Percentiles rank a stretch among this genome's conserved stretches.
Conservation (phyloP, 2,329 filamentous ascomycete species). For the Pleurostoma richardsiae region DNA sequence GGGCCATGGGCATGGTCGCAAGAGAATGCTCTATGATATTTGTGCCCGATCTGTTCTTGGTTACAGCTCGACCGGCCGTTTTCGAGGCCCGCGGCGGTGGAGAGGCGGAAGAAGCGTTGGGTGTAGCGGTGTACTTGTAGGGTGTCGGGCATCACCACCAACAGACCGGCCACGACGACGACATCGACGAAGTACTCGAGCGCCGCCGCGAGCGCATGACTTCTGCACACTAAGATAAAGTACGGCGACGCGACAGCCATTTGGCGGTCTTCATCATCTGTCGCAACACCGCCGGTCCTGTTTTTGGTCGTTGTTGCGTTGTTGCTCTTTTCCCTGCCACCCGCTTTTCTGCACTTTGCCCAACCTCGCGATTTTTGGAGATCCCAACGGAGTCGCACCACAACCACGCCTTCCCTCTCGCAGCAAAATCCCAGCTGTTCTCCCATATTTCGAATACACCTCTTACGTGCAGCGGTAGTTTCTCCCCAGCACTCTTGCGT, state of each 20-base stretch:
- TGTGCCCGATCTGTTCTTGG: background rate
- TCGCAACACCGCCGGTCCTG: background rate
- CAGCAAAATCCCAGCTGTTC: background rate
- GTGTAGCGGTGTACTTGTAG: background rate
- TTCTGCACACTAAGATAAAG: background rate
- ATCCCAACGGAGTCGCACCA: background rate
- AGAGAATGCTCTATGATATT: background rate
- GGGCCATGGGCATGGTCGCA: conserved; percentile 11
- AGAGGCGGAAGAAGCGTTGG: background rate
- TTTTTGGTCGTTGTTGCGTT: background rate
- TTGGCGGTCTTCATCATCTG: background rate
- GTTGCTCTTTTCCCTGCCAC: background rate
- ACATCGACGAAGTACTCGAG: background rate
- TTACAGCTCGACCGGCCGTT: background rate
- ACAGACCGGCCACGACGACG: background rate
- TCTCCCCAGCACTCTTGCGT: background rate
- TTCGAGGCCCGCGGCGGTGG: background rate
- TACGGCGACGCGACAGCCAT: background rate
- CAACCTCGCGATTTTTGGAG: background rate
- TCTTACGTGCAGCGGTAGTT: background rate
- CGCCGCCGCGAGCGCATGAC: background rate
- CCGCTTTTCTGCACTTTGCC: background rate
- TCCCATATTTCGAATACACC: background rate
- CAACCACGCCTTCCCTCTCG: background rate
- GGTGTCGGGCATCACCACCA: background rate